phyloP scores from a whole-genome alignment of 495 filamentous ascomycete genomes.

The Lasiosphaeria hispida region DNA sequence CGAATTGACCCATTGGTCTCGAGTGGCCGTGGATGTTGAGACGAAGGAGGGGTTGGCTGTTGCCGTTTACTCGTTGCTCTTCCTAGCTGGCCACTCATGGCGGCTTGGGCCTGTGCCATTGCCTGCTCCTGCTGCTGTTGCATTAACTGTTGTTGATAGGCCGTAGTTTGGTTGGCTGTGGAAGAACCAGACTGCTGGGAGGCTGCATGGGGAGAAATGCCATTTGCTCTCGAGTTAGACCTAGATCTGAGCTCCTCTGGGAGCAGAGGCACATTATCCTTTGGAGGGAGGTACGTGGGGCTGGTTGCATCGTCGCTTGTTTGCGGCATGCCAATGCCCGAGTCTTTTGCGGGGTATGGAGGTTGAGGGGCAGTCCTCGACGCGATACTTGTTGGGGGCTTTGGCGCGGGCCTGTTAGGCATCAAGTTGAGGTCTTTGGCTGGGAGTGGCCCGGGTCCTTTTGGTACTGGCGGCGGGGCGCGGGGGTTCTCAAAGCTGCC shows the following conservation, averaged over 20 bases:
- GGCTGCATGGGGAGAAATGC: conserved; percentile 41
- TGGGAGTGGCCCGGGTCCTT: conserved; percentile 41
- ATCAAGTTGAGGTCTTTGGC: conserved; percentile 54
- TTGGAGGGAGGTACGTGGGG: conserved; percentile 43
- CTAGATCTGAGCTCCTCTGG: conserved; percentile 55
- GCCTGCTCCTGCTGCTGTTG: conserved; percentile 74
- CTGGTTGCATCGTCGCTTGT: conserved; percentile 50
- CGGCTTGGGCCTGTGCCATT: conserved; percentile 69
- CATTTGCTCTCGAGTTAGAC: conserved; percentile 53
- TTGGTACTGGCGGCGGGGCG: conserved; percentile 86
- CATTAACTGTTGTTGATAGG: conserved; percentile 68
- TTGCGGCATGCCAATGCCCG: conserved; percentile 53
- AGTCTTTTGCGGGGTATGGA: conserved; percentile 51
- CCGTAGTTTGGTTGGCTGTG: conserved; percentile 33
- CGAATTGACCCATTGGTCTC: conserved; percentile 58
- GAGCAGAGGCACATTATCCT: conserved; percentile 50
- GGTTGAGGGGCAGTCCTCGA: conserved; percentile 47
- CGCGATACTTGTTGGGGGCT: conserved; percentile 55
- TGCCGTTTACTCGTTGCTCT: conserved; percentile 65
- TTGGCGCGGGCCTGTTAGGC: conserved; percentile 64
- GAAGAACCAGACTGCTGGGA: conserved; percentile 32
- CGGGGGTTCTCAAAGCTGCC: conserved; percentile 96
- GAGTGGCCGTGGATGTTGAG: conserved; percentile 52
- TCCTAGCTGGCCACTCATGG: conserved; percentile 54
- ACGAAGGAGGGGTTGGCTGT: conserved; percentile 49